A percentile compares a stretch with the other conserved stretches of the same genome.
These are phyloP conservation scores for Thecaphora thlaspeos DNA, from an alignment of 1,284 basidiomycete genomes.

Conservation along the genomic window DNA sequence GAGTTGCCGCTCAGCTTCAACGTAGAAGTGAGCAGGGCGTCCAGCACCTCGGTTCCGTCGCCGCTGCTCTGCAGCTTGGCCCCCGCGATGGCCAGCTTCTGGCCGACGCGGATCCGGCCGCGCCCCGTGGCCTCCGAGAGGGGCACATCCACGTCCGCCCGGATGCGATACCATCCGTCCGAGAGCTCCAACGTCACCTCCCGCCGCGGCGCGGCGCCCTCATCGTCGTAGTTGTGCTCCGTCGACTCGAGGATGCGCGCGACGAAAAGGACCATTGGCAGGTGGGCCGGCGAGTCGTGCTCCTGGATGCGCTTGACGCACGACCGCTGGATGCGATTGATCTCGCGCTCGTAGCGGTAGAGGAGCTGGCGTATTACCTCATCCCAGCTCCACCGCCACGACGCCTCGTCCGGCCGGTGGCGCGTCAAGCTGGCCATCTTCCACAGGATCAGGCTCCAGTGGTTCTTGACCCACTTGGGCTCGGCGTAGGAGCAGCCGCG, in stretches of 20 bases:
- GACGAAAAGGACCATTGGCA: conserved; percentile 80
- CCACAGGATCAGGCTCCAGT: conserved; percentile 89
- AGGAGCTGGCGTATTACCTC: conserved; percentile 74
- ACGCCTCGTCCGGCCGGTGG: conserved; percentile 62
- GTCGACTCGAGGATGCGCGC: conserved; percentile 65
- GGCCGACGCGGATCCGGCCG: conserved; percentile 71
- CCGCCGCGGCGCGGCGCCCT: conserved; percentile 3
- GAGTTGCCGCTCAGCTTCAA: conserved; percentile 79
- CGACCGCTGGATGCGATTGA: conserved; percentile 75
- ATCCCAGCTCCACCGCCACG: conserved; percentile 38
- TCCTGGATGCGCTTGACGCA: conserved; percentile 74
- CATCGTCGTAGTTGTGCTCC: conserved; percentile 14
- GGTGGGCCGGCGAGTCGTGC: conserved; percentile 70
- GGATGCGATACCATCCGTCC: conserved; percentile 92
- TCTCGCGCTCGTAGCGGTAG: conserved; percentile 88
- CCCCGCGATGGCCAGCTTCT: conserved; percentile 78
- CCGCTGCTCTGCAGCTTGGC: conserved; percentile 62
- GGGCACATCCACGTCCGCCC: conserved; percentile 71
- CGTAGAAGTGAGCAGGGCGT: conserved; percentile 70
- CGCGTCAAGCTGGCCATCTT: conserved; percentile 81
- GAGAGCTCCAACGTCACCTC: conserved; percentile 70
- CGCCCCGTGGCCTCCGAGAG: conserved; percentile 70
- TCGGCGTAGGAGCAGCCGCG: conserved; percentile 63
- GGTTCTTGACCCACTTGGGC: conserved; percentile 82
- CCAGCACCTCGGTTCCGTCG: conserved; percentile 78